These are phyloP conservation scores for Cordyceps pruinosa DNA, from an alignment of 2,329 filamentous ascomycete species.

Conservation along the genomic window DNA sequence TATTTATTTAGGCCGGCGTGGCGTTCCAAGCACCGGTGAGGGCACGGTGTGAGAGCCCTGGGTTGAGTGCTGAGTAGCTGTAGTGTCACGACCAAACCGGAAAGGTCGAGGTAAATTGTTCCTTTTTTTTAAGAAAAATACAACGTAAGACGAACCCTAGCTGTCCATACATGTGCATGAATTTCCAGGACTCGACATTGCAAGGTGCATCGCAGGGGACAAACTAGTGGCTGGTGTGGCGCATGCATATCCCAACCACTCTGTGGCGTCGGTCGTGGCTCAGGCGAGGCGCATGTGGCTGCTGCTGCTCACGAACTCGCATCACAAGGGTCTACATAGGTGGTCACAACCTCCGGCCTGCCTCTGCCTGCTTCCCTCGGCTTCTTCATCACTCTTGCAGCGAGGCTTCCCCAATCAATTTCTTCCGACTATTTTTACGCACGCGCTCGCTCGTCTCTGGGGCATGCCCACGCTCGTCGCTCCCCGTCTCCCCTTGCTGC, in stretches of 20 bases:
- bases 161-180: too few species aligned
- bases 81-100: too few species aligned
- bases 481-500: constrained; percentile 1
- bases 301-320: background rate
- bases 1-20: constrained; percentile 34
- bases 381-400: background rate
- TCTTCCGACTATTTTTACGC: background rate
- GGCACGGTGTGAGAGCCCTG: constrained; percentile 22
- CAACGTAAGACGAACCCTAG: too few species aligned
- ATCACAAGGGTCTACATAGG: constrained; percentile 10
- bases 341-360: constrained; percentile 11
- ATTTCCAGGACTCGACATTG: too few species aligned
- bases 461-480: constrained; percentile 1
- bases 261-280: background rate
- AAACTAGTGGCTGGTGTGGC: background rate
- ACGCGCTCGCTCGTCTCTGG: background rate
- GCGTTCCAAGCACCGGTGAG: constrained; percentile 26
- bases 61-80: background rate
- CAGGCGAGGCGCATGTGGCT: constrained; percentile 7
- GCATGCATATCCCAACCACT: background rate
- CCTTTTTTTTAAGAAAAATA: too few species aligned
- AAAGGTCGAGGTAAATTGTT: too few species aligned
- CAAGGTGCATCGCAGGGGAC: background rate
- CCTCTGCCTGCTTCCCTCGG: background rate
- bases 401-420: background rate